Evolutionary conservation across 805 yeast genomes (phyloP).

Genomic region (Starmerella gropengiesseri): DNA sequence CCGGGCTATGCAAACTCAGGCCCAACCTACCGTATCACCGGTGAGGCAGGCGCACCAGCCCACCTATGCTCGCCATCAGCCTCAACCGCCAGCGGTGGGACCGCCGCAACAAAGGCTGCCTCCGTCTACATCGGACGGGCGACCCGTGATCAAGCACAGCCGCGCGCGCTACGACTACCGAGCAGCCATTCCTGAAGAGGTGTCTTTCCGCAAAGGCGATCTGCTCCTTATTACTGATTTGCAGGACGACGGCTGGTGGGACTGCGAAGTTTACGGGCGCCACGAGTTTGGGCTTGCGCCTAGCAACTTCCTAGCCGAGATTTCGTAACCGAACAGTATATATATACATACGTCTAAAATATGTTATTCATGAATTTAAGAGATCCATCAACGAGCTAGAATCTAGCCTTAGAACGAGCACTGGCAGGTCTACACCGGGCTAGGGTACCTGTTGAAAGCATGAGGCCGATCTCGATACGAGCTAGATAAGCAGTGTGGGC

Average conservation of each 20-base stretch:
- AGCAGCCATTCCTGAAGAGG: slow-evolving; percentile 51
- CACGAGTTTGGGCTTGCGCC: slow-evolving; percentile 48
- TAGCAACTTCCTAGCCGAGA: slow-evolving; percentile 37
- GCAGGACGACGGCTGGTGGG: slow-evolving; percentile 73
- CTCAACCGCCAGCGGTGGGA: slow-evolving; percentile 3
- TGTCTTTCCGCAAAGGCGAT: slow-evolving; percentile 50
- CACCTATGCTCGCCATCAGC: background rate
- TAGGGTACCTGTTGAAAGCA: no score
- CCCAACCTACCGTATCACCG: no score
- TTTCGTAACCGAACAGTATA: background rate
- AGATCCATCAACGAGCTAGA: no score
- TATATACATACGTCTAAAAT: background rate
- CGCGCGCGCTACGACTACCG: slow-evolving; percentile 49
- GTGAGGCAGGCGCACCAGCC: no score
- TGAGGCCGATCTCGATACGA: background rate
- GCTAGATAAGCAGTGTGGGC: no score
- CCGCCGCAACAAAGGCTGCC: slow-evolving; percentile 31
- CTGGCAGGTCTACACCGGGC: no score
- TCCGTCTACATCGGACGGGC: slow-evolving; percentile 41
- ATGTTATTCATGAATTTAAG: no score
- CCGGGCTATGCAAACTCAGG: no score
- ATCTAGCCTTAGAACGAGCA: no score
- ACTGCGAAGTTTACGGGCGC: slow-evolving; percentile 41
- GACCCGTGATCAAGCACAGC: slow-evolving; percentile 41
- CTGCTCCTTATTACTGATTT: slow-evolving; percentile 40